Base-by-base conservation (phyloP, 2,329 filamentous ascomycete genomes). In the Apiospora pterosperma region DNA sequence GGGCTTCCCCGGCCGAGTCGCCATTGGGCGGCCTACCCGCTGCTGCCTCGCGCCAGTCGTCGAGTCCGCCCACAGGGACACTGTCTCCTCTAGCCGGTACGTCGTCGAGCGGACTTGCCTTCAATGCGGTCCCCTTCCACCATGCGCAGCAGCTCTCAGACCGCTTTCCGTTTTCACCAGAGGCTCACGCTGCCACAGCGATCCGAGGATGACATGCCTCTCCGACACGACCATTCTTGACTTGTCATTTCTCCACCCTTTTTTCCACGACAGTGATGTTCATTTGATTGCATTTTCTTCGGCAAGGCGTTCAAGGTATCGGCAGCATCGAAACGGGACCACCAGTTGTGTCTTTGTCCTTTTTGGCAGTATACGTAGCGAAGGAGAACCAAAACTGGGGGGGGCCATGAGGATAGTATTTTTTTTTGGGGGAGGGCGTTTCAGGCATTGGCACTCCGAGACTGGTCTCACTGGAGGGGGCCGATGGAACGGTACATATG, bases 151-250 rank as follows among this genome's bases (percentile, higher is more conserved):
- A 78, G 65, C 69, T 79, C 68, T 76, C 78, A 71, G 80, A 84
- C 65, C 80, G 79, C 63, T 85, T 85, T 67, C 82, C 82, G 19
- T 82, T 81, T 60, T 80, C 76, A 73, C 76, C 80, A 63, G 83
- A 86, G 65, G 72, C 81, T 72, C 80, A 85, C 75, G 71, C 81
- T 63, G 76, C 82, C 55, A 81, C 83, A 72, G 83, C 84, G 48
- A 87, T 81, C 67, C 76, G 76, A 69, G 76, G 79, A 62, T 80
- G 70, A 75, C 11, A 4, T 2, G 0, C 10, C 4, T 11, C 8
- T 7, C 23, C 21, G 36, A 25, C 34, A 36, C 14, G 21, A 11
- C 10, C 21, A 25, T 38, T 41, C n/a, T 36, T 23, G n/a, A 21
- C 36, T 41, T 41, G 23, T 38, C 59, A 41, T 41, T 36, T 60